Conservation (phyloP, 2,329 filamentous ascomycete genomes). For the Lecanicillium sp. region DNA sequence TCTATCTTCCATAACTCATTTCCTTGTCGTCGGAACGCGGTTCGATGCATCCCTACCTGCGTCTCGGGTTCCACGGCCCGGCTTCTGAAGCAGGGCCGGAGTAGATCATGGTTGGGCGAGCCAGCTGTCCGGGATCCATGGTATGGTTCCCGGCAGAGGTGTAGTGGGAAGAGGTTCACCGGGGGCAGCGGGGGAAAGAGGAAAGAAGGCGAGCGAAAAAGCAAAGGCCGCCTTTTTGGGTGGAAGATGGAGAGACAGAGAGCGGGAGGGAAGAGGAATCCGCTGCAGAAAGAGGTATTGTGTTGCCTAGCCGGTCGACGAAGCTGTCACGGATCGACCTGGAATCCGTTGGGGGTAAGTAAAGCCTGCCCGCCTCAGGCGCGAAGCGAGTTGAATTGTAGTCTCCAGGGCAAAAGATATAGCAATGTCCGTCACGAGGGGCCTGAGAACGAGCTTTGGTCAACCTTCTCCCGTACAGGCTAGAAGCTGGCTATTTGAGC, state of each 20-base stretch:
- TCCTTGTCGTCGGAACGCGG: background rate
- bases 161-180: background rate
- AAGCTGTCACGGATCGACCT: constrained; percentile 3
- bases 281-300: background rate
- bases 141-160: constrained; percentile 1
- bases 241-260: background rate
- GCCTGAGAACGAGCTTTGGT: too few relatives aligned
- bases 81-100: constrained; percentile 5
- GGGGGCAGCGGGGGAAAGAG: constrained; percentile 2
- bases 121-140: constrained; percentile 9
- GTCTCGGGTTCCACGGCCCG: constrained; percentile 10
- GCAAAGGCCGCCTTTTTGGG: background rate
- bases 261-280: background rate
- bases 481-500: too few relatives aligned
- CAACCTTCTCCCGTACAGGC: too few relatives aligned
- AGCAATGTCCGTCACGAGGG: too few relatives aligned
- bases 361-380: background rate
- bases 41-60: constrained; percentile 6
- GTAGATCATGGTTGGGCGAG: constrained; percentile 8
- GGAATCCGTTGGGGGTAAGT: constrained; percentile 2
- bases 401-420: too few relatives aligned
- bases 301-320: constrained; percentile 2
- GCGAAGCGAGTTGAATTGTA: too few relatives aligned
- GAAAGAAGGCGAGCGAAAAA: constrained; percentile 2
- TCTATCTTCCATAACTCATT: too few relatives aligned